A percentile compares a stretch with the other conserved stretches of the same genome.
Conservation (phyloP, 2,329 filamentous ascomycete genomes). For the Aphanoascus verrucosus region DNA sequence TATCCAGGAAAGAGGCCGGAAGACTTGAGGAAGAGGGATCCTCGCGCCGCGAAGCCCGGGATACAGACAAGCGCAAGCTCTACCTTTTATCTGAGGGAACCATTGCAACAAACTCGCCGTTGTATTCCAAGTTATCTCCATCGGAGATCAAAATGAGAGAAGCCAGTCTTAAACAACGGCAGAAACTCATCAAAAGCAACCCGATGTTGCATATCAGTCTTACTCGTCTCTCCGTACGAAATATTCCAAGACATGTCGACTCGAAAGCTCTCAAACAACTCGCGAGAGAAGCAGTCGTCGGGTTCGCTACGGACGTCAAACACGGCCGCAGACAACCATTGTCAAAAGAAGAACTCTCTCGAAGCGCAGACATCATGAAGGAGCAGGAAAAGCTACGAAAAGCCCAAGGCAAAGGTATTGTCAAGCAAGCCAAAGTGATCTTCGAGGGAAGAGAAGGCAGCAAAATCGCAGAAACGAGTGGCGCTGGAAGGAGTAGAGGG, state of each 20-base stretch:
- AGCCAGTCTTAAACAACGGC: conserved; percentile 73
- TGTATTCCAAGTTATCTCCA: conserved; percentile 65
- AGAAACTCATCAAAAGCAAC: conserved; percentile 82
- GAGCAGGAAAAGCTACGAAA: conserved; percentile 71
- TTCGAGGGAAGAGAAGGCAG: conserved; percentile 79
- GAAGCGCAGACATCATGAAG: conserved; percentile 69
- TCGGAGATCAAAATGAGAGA: conserved; percentile 81
- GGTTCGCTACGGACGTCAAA: conserved; percentile 85
- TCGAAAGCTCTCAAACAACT: conserved; percentile 86
- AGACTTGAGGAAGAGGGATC: conserved; percentile 61
- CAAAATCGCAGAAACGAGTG: conserved; percentile 67
- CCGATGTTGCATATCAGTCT: conserved; percentile 79
- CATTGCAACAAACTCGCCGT: conserved; percentile 62
- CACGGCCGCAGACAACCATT: conserved; percentile 62
- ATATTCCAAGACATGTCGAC: conserved; percentile 70
- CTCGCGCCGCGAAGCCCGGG: conserved; percentile 51
- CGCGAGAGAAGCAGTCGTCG: conserved; percentile 83
- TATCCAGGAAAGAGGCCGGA: conserved; percentile 69
- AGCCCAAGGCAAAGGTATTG: conserved; percentile 71
- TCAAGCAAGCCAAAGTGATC: conserved; percentile 87
- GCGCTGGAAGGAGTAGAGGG: conserved; percentile 73
- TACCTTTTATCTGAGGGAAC: conserved; percentile 82
- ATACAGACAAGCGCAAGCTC: conserved; percentile 81
- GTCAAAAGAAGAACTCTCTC: conserved; percentile 76
- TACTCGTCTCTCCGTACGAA: conserved; percentile 81